A percentile compares a stretch with the other conserved stretches of the same genome.
phyloP scores from a whole-genome alignment of 257 asterid species.

The Linderniella brevidens region DNA sequence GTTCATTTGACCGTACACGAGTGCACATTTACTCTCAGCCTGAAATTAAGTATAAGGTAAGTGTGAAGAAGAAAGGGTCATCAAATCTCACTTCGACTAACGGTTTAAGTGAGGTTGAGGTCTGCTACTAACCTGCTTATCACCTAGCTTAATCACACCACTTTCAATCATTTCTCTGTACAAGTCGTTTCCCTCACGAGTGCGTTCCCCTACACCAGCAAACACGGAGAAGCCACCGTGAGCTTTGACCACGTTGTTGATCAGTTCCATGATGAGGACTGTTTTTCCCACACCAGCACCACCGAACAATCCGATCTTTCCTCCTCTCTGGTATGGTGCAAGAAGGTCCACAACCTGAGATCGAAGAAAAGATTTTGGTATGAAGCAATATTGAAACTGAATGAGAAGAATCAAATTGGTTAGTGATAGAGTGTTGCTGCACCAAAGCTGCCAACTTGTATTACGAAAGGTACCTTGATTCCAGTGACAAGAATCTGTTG shows the following conservation, averaged over 20 bases:
- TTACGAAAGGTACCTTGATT: conserved; percentile 37
- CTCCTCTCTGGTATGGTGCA: conserved; percentile 96
- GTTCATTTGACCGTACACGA: conserved; percentile 97
- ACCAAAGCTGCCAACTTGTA: not conserved
- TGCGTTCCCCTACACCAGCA: conserved; percentile 99
- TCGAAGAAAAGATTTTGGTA: not conserved
- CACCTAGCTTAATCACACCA: conserved; percentile 99
- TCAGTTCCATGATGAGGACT: conserved; percentile 35
- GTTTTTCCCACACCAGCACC: conserved; percentile 40
- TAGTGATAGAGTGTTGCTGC: no score
- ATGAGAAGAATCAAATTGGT: not conserved
- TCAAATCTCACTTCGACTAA: not conserved
- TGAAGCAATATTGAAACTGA: not conserved
- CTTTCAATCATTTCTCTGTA: conserved; percentile 99
- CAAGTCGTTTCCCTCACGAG: conserved; percentile 96
- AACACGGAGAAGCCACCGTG: conserved; percentile 70
- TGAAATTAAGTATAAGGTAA: conserved; percentile 11
- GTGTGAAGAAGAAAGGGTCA: not conserved
- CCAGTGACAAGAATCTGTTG: conserved; percentile 81
- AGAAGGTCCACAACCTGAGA: conserved; percentile 86
- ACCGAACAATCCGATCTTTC: conserved; percentile 63
- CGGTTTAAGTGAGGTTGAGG: not conserved
- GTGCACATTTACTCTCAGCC: conserved; percentile 94
- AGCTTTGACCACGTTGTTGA: conserved; percentile 42
- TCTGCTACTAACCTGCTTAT: conserved; percentile 73